These are phyloP conservation scores for Malassezia dermatis DNA, from an alignment of 1,284 basidiomycete genomes.

Conservation along the genomic window DNA sequence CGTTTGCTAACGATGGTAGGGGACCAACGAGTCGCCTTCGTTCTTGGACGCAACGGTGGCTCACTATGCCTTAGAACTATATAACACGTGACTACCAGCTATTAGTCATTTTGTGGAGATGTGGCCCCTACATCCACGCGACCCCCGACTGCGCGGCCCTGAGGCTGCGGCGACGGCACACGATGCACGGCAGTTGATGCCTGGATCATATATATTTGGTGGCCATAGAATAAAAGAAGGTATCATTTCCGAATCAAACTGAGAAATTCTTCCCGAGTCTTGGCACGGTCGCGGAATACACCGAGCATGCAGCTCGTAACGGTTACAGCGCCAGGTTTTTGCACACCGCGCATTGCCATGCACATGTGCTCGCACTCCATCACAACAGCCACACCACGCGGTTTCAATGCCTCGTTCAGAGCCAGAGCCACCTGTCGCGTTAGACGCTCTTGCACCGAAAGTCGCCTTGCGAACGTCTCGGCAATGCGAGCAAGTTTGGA, in stretches of 20 bases:
- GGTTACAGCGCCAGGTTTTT: constrained; percentile 90
- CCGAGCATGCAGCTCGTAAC: constrained; percentile 99
- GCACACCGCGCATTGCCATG: constrained; percentile 99
- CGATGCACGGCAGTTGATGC: constrained; percentile 3
- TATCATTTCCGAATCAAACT: constrained; percentile 34
- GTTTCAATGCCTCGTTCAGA: constrained; percentile 91
- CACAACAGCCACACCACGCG: constrained; percentile 95
- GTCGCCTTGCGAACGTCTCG: constrained; percentile 86
- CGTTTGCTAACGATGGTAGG: constrained; percentile 14
- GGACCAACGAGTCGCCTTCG: background rate
- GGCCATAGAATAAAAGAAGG: background rate
- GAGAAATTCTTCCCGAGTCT: constrained; percentile 78
- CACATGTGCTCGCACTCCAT: constrained; percentile 70
- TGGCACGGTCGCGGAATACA: constrained; percentile 90
- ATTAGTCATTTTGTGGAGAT: background rate
- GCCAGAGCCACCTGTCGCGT: constrained; percentile 96
- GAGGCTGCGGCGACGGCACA: background rate
- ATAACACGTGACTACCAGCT: constrained; percentile 14
- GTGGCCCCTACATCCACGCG: background rate
- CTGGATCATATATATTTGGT: background rate
- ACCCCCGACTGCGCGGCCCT: background rate
- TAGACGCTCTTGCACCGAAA: constrained; percentile 94
- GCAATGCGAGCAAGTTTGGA: constrained; percentile 95
- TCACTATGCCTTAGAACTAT: constrained; percentile 11
- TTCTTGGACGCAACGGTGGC: background rate